Evolutionary conservation across 768 basidiomycete species (phyloP), one percentile per base, ranked within the genome.

Genomic region (Tulasnella sp.): DNA sequence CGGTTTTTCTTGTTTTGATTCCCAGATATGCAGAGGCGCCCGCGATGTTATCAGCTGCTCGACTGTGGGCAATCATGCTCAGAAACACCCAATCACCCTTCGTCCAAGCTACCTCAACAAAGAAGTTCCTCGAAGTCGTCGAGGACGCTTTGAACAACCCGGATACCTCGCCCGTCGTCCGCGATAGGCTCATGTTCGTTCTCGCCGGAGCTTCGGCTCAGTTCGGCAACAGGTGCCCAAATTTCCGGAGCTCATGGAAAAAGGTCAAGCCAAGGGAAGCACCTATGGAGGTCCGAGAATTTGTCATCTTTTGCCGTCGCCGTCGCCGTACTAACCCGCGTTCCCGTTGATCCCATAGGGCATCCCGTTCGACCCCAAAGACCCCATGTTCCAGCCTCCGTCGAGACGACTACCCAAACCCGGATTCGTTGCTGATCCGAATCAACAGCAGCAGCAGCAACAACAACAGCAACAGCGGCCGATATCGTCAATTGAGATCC

Each of bases 1-100:
- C 38, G 2, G n/a, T n/a, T n/a, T 38, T 34, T 2, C 39, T 1
- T 10, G 36, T 16, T 31, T 44, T 72, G 9, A 34, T 68, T 9
- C 3, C n/a, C 80, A 93, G 92, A 83, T 92, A 92, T 82, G 94
- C 92, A 6, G 92, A 93, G 83, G 92, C 93, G 2, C 84, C 91
- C 46, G 90, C 91, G 4, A 93, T 94, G 84, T 85, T 95, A 9
- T 91, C 93, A 36, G 93, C 93, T 31, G 93, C 93, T 27, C 86
- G 93, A 81, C 84, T 98, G 9, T 97, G 95, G 96, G 92, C 95
- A 2, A 92, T 97, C 82, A 93, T 97, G 92, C 88, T 97, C 48
- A 91, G 91, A 39, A 96, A 97, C 46, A 36, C 27, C 24, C 27
- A 34, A 62, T 58, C 38, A 77, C 75, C 42, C 19, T 76, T 80